Conservation (phyloP, 148 eudicot species). For the Polygonum aviculare region DNA sequence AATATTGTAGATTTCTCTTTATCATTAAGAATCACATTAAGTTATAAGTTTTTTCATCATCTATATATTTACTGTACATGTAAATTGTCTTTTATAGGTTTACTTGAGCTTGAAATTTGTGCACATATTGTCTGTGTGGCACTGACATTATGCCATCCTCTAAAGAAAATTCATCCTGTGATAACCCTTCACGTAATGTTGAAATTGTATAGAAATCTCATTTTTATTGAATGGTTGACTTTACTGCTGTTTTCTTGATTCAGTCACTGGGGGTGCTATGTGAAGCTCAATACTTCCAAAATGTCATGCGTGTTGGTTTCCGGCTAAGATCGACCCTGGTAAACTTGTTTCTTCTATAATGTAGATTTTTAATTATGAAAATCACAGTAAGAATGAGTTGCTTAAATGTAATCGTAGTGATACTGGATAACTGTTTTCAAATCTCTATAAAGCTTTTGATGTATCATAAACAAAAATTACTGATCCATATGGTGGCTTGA, state of each 20-base stretch:
- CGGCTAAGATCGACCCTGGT: conserved; percentile 75
- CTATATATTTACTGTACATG: not conserved
- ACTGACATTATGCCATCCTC: not conserved
- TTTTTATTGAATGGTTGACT: conserved; percentile 1
- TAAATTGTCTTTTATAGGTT: not conserved
- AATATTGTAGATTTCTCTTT: not conserved
- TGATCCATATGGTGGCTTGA: not conserved
- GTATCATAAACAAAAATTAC: not conserved
- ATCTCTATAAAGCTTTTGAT: not conserved
- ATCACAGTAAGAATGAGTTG: not conserved
- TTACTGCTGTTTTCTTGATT: conserved; percentile 11
- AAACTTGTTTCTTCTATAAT: not conserved
- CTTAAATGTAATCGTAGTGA: not conserved
- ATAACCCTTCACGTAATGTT: not conserved
- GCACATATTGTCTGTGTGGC: not conserved
- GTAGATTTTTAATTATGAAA: not conserved
- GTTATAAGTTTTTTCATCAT: not conserved
- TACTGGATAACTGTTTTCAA: not conserved
- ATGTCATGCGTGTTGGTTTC: conserved; percentile 96
- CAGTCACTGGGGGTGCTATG: conserved; percentile 78
- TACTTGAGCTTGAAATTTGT: not conserved
- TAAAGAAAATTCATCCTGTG: not conserved
- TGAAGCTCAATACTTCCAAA: conserved; percentile 97
- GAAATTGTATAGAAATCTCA: not conserved
- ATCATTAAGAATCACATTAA: not conserved